Conservation (phyloP, 441 rosid species). For the Pelargonium myrrhifolium region DNA sequence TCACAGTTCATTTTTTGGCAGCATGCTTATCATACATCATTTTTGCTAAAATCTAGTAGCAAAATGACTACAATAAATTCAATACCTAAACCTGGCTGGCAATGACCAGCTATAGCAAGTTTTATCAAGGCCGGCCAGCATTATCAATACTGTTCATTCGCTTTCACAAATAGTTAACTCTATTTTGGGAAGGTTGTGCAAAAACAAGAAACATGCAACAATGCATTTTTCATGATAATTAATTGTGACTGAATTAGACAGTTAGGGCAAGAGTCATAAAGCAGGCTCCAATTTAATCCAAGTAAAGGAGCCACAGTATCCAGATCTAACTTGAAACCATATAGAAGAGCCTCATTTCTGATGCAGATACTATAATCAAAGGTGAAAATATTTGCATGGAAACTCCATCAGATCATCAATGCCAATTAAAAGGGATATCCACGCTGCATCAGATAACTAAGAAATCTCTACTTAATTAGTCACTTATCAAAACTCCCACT, state of each 20-base stretch:
- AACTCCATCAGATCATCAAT: neutral
- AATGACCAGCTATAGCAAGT: constrained; percentile 1
- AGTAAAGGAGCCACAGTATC: neutral
- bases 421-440: too few relatives aligned
- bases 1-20: constrained; percentile 1
- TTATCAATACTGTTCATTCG: constrained; percentile 2
- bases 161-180: neutral
- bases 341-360: neutral
- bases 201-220: neutral
- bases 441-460: too few relatives aligned
- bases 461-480: too few relatives aligned
- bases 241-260: neutral
- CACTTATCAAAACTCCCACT: too few relatives aligned
- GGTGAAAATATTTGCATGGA: neutral
- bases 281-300: neutral
- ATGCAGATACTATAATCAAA: neutral
- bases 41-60: neutral
- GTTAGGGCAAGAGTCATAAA: neutral
- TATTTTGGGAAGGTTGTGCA: neutral
- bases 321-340: neutral
- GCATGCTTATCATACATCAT: neutral
- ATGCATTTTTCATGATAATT: neutral
- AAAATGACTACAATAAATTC: neutral
- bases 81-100: neutral
- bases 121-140: neutral